Evolutionary conservation across 495 filamentous ascomycete genomes (phyloP).

Genomic region (Corynascus novoguineensis): DNA sequence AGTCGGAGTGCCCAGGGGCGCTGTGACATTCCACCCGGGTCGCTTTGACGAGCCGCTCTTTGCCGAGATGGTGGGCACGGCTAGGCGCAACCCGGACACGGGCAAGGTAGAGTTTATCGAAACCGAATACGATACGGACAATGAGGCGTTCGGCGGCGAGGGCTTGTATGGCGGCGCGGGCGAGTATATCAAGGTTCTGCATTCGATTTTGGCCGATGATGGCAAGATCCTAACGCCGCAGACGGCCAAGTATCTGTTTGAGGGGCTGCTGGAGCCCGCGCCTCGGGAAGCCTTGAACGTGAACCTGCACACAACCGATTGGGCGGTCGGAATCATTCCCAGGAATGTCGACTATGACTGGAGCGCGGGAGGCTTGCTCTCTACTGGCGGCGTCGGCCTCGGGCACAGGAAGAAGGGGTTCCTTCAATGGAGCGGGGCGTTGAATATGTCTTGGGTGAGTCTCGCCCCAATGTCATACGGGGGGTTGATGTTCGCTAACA

Average conservation of each 20-base stretch:
- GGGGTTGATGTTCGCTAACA: slow-evolving; percentile 6
- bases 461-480: background rate
- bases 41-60: background rate
- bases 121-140: background rate
- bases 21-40: slow-evolving; percentile 30
- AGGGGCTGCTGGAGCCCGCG: slow-evolving; percentile 21
- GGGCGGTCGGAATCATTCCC: slow-evolving; percentile 25
- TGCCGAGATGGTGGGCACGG: slow-evolving; percentile 19
- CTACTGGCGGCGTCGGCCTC: slow-evolving; percentile 15
- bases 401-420: slow-evolving; percentile 27
- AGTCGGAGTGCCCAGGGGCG: slow-evolving; percentile 10
- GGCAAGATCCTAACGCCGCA: slow-evolving; percentile 25
- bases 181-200: slow-evolving; percentile 28
- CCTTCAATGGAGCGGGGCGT: slow-evolving; percentile 35
- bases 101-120: slow-evolving; percentile 13
- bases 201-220: slow-evolving; percentile 30
- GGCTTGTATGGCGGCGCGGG: slow-evolving; percentile 24
- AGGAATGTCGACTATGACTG: slow-evolving; percentile 29
- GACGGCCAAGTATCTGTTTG: slow-evolving; percentile 29
- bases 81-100: slow-evolving; percentile 13
- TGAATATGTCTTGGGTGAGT: slow-evolving; percentile 33
- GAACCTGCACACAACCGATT: slow-evolving; percentile 17
- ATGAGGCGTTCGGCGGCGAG: slow-evolving; percentile 28
- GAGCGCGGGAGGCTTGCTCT: slow-evolving; percentile 31
- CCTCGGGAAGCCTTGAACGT: slow-evolving; percentile 20